Base-by-base conservation (phyloP, 352 stramenopile genomes). In the Elongisporangium anandrum region DNA sequence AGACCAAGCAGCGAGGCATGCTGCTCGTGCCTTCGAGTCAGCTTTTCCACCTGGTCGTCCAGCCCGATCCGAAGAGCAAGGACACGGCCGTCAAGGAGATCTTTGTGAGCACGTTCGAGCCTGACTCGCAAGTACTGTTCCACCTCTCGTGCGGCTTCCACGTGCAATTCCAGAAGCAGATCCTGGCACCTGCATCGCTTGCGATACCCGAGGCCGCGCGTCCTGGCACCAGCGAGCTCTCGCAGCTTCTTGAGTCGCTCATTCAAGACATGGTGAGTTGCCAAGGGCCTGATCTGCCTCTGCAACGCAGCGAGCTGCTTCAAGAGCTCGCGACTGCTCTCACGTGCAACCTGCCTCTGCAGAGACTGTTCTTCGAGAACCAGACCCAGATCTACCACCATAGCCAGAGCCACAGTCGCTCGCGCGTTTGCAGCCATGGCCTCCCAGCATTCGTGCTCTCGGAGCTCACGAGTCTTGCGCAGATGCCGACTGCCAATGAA, bases 81-180 rank as follows among this genome's bases (percentile, higher is more conserved):
- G 58, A 70, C n/a, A 34, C 8, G 23, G 52, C 57, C 3, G 29
- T 41, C 29, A 41, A 41, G 29, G 62, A 77, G 54, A 60, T 73
- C 57, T 81, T 76, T 49, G 66, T 90, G 29, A 73, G 70, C n/a
- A 90, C 77, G 5, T 88, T 90, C 52, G 80, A 90, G 55, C 75
- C 75, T 3, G 64, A 72, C 2, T 84, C 80, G n/a, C 68, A 78
- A 19, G 65, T 81, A 39, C 84, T 84, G 38, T 85, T 79, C 63
- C 74, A 76, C n/a, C 56, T 90, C 17, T 65, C 60, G 55, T 60
- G 72, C 4, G 68, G 72, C 0, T 63, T 79, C 56, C 57, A 59
- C 16, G 55, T 75, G 23, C 55, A 79, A 26, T 84, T 86, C 48
- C 77, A 89, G 68, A 73, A 15, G 8, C 17, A 50, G 29, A 41